Evolutionary conservation across 2,329 filamentous ascomycete species (phyloP), one percentile per base, ranked within the genome.

Genomic region (Neoarthrinium moseri): DNA sequence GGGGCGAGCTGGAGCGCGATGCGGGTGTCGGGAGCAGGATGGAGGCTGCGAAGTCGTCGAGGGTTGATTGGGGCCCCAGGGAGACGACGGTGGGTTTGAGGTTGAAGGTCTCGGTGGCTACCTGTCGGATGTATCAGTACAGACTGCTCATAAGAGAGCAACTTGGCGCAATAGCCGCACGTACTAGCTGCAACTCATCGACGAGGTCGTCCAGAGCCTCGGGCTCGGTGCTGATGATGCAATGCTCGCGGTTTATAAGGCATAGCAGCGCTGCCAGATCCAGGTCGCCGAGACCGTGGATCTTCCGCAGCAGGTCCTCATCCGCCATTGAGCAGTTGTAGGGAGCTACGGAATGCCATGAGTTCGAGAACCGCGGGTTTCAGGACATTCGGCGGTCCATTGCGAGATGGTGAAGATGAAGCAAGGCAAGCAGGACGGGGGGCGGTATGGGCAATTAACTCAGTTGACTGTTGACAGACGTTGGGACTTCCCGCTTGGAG

Each of bases 221-320:
- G 4, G 71, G 64, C 3, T 84, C 79, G 13, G 89, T 87, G 66
- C 90, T 86, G 60, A 97, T 83, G 56, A 97, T 83, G 69, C 90
- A 96, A 66, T 97, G 91, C 65, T 96, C 88, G 54, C 85, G 80
- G 49, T 85, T 83, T 51, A 91, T 77, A 42, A 97, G 79, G 61
- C 87, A 91, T 41, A 96, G 80, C 32, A 97, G 77, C 12, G 87
- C 72, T 20, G 92, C 94, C 49, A 97, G 81, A 69, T 96, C 91
- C 32, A 96, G 77, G 70, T 96, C 91, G 59, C 86, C 88, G 52
- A 97, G 75, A 55, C 82, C 78, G 60, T 91, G 87, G 56, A 95
- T 80, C 65, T 86, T 86, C 52, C 80, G 74, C 50, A 85, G 71
- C 51, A 91, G 74, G 46, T 69, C 67, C 59, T 78, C 73, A 70